phyloP scores from a whole-genome alignment of 164 flowering plant genomes.

The Litsea cubeba region DNA sequence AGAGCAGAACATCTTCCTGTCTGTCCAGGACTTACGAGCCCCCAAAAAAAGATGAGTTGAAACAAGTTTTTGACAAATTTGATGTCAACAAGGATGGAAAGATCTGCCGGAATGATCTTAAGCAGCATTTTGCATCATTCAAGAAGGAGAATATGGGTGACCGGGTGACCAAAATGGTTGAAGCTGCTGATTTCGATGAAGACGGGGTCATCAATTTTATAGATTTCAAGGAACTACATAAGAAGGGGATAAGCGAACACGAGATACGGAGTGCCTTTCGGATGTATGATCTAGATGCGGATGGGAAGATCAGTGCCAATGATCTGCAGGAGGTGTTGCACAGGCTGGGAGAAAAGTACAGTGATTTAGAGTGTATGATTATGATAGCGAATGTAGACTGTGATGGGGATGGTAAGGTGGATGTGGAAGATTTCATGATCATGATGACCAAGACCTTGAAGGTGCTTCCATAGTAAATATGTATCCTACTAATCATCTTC shows the following conservation, averaged over 20 bases:
- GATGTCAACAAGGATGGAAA: constrained; percentile 72
- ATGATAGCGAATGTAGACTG: constrained; percentile 59
- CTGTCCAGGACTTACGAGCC: constrained; percentile 14
- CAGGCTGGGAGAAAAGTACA: constrained; percentile 63
- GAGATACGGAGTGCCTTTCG: constrained; percentile 65
- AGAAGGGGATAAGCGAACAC: constrained; percentile 38
- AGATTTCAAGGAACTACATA: constrained; percentile 71
- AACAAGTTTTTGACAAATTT: constrained; percentile 53
- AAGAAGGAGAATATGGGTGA: constrained; percentile 24
- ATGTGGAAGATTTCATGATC: constrained; percentile 59
- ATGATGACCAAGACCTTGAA: constrained; percentile 75
- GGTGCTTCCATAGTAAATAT: not conserved
- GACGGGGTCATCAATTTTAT: constrained; percentile 74
- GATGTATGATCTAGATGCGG: constrained; percentile 57
- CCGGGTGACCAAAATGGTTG: constrained; percentile 51
- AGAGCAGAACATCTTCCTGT: not conserved
- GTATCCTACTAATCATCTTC: too few relatives aligned
- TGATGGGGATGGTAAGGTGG: constrained; percentile 69
- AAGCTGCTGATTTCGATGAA: constrained; percentile 56
- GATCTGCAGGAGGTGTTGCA: constrained; percentile 47
- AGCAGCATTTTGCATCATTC: constrained; percentile 40
- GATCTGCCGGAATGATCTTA: constrained; percentile 63
- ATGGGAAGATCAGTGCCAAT: constrained; percentile 70
- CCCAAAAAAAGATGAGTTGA: constrained; percentile 52
- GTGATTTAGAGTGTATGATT: constrained; percentile 51